Evolutionary conservation across 2,329 filamentous ascomycete genomes (phyloP).

Genomic region (Fusarium sp.): DNA sequence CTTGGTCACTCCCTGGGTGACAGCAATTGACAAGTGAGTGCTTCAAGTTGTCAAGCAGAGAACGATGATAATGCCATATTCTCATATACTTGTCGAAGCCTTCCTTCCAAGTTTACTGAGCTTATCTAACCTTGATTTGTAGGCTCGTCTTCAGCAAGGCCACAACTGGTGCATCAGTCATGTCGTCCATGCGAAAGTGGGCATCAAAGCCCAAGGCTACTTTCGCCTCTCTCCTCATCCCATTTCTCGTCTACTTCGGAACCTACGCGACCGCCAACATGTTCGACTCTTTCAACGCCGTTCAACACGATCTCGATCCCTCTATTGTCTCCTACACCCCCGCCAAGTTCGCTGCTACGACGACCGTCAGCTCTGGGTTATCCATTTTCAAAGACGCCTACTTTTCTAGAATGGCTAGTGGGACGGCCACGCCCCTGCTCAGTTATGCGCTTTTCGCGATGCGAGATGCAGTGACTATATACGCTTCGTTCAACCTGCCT

Average conservation of each 20-base stretch:
- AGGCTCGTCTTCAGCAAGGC: slow-evolving; percentile 48
- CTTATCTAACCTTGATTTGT: slow-evolving; percentile 1
- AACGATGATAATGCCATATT: not conserved
- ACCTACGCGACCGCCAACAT: slow-evolving; percentile 49
- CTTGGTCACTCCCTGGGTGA: slow-evolving; percentile 48
- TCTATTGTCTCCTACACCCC: slow-evolving; percentile 41
- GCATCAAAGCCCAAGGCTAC: slow-evolving; percentile 42
- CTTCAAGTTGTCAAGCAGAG: not conserved
- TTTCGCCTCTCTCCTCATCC: slow-evolving; percentile 43
- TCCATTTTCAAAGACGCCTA: slow-evolving; percentile 48
- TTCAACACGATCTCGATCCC: slow-evolving; percentile 36
- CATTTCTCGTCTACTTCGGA: slow-evolving; percentile 49
- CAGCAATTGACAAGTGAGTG: slow-evolving; percentile 48
- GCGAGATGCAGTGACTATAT: slow-evolving; percentile 46
- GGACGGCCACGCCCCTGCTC: slow-evolving; percentile 38
- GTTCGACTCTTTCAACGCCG: slow-evolving; percentile 46
- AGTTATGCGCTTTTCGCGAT: slow-evolving; percentile 45
- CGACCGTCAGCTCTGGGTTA: slow-evolving; percentile 41
- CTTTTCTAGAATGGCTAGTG: slow-evolving; percentile 39
- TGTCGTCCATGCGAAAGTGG: slow-evolving; percentile 44
- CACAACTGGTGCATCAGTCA: slow-evolving; percentile 41
- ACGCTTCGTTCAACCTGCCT: slow-evolving; percentile 48
- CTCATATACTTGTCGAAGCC: not conserved
- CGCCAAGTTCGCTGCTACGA: slow-evolving; percentile 46
- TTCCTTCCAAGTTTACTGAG: not conserved